These are phyloP conservation scores for Chaetomium fimeti DNA, from an alignment of 495 filamentous ascomycete genomes.

Conservation along the genomic window DNA sequence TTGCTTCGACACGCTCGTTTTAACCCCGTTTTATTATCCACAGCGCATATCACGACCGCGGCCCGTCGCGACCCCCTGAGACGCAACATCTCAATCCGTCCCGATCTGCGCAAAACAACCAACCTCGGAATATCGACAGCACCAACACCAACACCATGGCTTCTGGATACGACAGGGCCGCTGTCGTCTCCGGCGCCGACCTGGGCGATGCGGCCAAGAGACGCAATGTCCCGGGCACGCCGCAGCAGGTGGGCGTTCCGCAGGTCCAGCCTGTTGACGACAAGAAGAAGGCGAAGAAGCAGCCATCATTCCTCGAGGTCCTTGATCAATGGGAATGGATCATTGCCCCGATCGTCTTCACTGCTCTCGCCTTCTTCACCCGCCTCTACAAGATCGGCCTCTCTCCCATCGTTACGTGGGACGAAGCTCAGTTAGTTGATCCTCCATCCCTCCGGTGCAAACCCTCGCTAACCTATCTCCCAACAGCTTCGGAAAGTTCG, in stretches of 20 bases:
- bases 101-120: not conserved
- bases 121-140: slow-evolving; percentile 1
- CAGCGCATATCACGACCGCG: slow-evolving; percentile 25
- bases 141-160: slow-evolving; percentile 43
- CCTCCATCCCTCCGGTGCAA: slow-evolving; percentile 18
- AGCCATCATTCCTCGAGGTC: slow-evolving; percentile 56
- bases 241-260: slow-evolving; percentile 41
- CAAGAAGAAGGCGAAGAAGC: slow-evolving; percentile 68
- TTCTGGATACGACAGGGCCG: slow-evolving; percentile 43
- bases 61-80: slow-evolving; percentile 17
- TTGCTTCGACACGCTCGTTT: slow-evolving; percentile 31
- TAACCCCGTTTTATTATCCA: slow-evolving; percentile 28
- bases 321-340: slow-evolving; percentile 82
- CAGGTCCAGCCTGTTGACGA: slow-evolving; percentile 49
- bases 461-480: slow-evolving; percentile 31
- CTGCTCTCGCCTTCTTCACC: slow-evolving; percentile 85
- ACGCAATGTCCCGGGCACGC: slow-evolving; percentile 63
- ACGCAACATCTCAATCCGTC: slow-evolving; percentile 13
- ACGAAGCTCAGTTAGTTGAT: slow-evolving; percentile 87
- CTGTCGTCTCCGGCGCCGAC: slow-evolving; percentile 65
- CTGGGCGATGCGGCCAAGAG: slow-evolving; percentile 66
- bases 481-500: slow-evolving; percentile 93
- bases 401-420: slow-evolving; percentile 96
- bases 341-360: slow-evolving; percentile 85
- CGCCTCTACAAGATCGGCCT: slow-evolving; percentile 92